Evolutionary conservation across 2,329 filamentous ascomycete species (phyloP).

Genomic region (Calonectria pseudoturangicola): DNA sequence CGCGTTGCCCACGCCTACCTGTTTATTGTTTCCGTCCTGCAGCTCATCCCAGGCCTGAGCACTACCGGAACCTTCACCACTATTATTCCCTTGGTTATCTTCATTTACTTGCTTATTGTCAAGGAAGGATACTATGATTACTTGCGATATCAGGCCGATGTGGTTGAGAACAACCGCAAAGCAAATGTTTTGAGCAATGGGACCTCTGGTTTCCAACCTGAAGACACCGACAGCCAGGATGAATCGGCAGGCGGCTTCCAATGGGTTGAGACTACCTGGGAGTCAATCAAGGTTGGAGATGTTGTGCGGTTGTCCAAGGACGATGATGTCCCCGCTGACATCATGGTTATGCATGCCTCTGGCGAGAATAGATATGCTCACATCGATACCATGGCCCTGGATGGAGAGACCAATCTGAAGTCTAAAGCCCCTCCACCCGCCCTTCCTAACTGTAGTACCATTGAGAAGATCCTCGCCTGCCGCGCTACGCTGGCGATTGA

Average conservation of each 20-base stretch:
- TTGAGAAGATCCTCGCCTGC: conserved; percentile 72
- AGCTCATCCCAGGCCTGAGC: conserved; percentile 84
- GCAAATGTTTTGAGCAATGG: conserved; percentile 66
- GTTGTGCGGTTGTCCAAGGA: conserved; percentile 75
- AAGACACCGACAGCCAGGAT: conserved; percentile 50
- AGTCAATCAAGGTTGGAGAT: conserved; percentile 69
- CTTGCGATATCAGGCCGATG: conserved; percentile 86
- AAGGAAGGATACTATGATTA: conserved; percentile 94
- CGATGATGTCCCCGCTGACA: conserved; percentile 87
- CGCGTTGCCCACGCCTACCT: conserved; percentile 93
- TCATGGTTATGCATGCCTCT: conserved; percentile 84
- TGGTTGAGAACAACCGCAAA: conserved; percentile 81
- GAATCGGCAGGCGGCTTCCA: conserved; percentile 48
- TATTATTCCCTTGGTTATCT: conserved; percentile 83
- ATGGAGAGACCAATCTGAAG: conserved; percentile 89
- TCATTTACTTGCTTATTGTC: conserved; percentile 85
- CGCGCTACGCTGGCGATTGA: conserved; percentile 81
- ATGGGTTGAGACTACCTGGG: conserved; percentile 72
- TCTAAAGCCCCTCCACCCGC: conserved; percentile 81
- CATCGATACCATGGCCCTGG: conserved; percentile 88
- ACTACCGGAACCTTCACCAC: conserved; percentile 86
- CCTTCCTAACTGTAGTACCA: conserved; percentile 73
- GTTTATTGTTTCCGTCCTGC: conserved; percentile 86
- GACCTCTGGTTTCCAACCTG: conserved; percentile 75
- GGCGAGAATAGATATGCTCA: conserved; percentile 88